phyloP scores from a whole-genome alignment of 805 yeast species.

The Metschnikowia vanudenii region DNA sequence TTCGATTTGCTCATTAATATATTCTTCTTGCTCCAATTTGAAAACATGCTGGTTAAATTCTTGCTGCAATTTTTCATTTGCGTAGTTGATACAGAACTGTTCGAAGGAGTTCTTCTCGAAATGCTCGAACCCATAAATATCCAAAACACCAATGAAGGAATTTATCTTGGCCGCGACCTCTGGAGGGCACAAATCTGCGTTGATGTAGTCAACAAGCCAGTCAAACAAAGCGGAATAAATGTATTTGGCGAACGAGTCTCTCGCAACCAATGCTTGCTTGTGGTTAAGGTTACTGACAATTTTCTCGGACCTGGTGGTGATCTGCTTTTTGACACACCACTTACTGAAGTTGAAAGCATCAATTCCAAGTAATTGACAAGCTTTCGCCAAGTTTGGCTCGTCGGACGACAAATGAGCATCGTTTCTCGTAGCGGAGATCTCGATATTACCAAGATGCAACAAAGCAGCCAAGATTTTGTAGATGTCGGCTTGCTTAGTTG shows the following conservation, averaged over 20 bases:
- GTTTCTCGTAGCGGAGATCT: slow-evolving; percentile 77
- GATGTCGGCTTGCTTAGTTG: slow-evolving; percentile 59
- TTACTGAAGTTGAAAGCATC: slow-evolving; percentile 73
- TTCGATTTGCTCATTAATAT: slow-evolving; percentile 85
- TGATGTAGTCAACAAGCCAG: slow-evolving; percentile 88
- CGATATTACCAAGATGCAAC: slow-evolving; percentile 90
- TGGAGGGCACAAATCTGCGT: slow-evolving; percentile 76
- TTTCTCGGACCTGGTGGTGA: slow-evolving; percentile 88
- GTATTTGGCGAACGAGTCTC: slow-evolving; percentile 96
- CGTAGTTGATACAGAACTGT: slow-evolving; percentile 95
- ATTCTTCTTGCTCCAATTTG: slow-evolving; percentile 95
- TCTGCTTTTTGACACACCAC: slow-evolving; percentile 92
- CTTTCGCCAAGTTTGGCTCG: slow-evolving; percentile 80
- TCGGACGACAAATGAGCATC: slow-evolving; percentile 81
- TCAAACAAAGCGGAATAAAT: slow-evolving; percentile 90
- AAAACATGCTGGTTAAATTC: slow-evolving; percentile 97
- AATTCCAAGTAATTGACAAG: slow-evolving; percentile 80
- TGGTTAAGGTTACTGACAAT: slow-evolving; percentile 79
- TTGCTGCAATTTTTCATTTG: slow-evolving; percentile 95
- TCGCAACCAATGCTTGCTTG: slow-evolving; percentile 83
- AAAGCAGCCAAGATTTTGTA: slow-evolving; percentile 83
- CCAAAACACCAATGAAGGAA: slow-evolving; percentile 91
- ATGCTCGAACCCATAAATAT: slow-evolving; percentile 97
- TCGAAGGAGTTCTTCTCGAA: slow-evolving; percentile 92
- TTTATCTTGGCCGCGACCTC: slow-evolving; percentile 57